Percentiles rank a stretch among this genome's conserved stretches.
phyloP scores from a whole-genome alignment of 768 basidiomycete species.

The Daedalea quercina region DNA sequence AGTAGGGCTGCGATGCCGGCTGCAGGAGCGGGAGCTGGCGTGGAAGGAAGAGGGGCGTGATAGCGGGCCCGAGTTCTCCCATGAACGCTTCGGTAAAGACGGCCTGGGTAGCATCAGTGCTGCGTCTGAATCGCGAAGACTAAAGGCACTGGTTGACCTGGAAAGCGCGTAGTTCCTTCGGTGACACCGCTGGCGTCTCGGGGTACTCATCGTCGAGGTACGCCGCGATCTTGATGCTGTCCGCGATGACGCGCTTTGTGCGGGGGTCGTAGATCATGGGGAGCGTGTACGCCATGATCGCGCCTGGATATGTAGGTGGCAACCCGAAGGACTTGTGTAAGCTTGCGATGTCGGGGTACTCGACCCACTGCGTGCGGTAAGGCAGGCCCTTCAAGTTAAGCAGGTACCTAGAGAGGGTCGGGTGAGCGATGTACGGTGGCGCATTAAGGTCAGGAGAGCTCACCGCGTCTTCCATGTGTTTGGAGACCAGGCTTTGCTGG shows the following conservation, averaged over 20 bases:
- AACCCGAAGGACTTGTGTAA: conserved; percentile 31
- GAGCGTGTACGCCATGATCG: conserved; percentile 21
- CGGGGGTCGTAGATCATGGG: conserved; percentile 24
- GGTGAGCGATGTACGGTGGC: too few species aligned
- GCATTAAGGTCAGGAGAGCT: too few species aligned
- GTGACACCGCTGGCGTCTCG: conserved; percentile 28
- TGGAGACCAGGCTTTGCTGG: too few species aligned
- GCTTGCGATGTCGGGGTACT: conserved; percentile 41
- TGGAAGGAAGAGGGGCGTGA: conserved; percentile 8
- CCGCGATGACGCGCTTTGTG: conserved; percentile 14
- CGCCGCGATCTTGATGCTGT: conserved; percentile 21
- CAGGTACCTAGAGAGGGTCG: conserved; percentile 20
- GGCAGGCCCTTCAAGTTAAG: conserved; percentile 35
- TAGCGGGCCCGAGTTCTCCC: not conserved
- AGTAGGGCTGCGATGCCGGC: conserved; percentile 19
- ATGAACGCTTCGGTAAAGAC: conserved; percentile 13
- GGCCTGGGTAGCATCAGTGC: conserved; percentile 7
- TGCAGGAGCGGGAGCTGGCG: not conserved
- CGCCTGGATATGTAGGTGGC: conserved; percentile 22
- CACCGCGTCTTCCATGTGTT: too few species aligned
- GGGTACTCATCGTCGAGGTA: conserved; percentile 24
- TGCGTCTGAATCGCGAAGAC: not conserved
- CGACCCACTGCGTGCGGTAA: conserved; percentile 45
- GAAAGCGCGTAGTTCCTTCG: conserved; percentile 23
- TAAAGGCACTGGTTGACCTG: too few species aligned